Percentiles rank a stretch among this genome's conserved stretches.
phyloP scores from a whole-genome alignment of 1,284 basidiomycete species.

The Retiboletus flavoniger region DNA sequence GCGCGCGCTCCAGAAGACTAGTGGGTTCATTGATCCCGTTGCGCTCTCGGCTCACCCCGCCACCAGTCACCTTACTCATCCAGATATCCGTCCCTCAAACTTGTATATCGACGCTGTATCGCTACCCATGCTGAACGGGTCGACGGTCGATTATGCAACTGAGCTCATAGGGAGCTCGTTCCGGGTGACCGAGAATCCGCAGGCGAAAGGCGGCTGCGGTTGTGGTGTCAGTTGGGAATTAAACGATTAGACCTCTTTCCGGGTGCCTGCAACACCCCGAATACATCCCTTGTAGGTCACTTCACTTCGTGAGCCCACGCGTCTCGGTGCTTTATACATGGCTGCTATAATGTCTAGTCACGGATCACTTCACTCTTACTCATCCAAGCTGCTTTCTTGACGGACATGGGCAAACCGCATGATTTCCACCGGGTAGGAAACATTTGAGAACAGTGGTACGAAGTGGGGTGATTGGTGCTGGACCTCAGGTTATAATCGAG shows the following conservation, averaged over 20 bases:
- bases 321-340: too few species aligned
- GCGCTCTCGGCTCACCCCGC: not conserved
- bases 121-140: conserved; percentile 74
- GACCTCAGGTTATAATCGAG: too few species aligned
- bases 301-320: too few species aligned
- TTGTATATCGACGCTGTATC: conserved; percentile 82
- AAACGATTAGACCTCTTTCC: conserved; percentile 44
- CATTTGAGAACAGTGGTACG: too few species aligned
- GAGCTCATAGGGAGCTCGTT: conserved; percentile 91
- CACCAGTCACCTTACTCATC: conserved; percentile 63
- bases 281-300: too few species aligned
- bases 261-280: too few species aligned
- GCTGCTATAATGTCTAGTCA: too few species aligned
- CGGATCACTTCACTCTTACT: too few species aligned
- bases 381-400: too few species aligned
- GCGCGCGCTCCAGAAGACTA: conserved; percentile 70
- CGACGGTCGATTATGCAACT: conserved; percentile 85
- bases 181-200: conserved; percentile 76
- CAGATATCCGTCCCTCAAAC: conserved; percentile 65
- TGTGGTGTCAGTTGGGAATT: conserved; percentile 92
- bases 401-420: too few species aligned
- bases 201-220: conserved; percentile 85
- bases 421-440: too few species aligned
- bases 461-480: too few species aligned
- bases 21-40: conserved; percentile 43